phyloP scores from a whole-genome alignment of 108 stramenopile genomes.

The Skeletonema costatum region DNA sequence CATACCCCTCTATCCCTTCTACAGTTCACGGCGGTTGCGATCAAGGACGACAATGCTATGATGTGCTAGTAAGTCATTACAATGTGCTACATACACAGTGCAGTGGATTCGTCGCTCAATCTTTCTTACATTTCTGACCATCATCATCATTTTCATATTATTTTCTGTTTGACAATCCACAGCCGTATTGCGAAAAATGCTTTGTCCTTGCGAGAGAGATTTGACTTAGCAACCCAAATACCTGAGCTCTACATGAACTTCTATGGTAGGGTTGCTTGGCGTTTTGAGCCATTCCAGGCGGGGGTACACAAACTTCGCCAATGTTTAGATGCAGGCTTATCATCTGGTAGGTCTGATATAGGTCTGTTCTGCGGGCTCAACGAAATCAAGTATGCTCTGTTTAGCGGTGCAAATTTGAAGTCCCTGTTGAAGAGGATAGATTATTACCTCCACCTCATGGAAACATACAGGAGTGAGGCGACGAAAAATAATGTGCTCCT shows the following conservation, averaged over 20 bases:
- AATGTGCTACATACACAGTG: no score
- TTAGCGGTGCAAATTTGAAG: conserved; percentile 16
- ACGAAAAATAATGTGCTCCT: neutral
- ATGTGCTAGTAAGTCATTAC: neutral
- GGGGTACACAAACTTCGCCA: neutral
- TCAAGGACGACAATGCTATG: neutral
- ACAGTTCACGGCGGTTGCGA: neutral
- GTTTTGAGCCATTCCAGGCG: no score
- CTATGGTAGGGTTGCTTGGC: no score
- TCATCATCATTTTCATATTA: no score
- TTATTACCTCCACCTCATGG: conserved; percentile 16
- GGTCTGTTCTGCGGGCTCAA: conserved; percentile 3
- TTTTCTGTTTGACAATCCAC: neutral
- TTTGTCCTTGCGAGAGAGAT: neutral
- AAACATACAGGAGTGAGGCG: neutral
- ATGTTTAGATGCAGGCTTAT: neutral
- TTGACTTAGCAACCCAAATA: no score
- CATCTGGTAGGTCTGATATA: neutral
- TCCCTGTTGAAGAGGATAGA: conserved; percentile 17
- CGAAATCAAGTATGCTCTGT: neutral
- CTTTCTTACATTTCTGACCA: no score
- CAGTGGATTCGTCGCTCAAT: no score
- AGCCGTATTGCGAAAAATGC: neutral
- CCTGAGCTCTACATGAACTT: no score
- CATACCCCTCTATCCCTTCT: neutral